Evolutionary conservation across 768 basidiomycete genomes (phyloP).

Genomic region (Xerocomus spinulosus): DNA sequence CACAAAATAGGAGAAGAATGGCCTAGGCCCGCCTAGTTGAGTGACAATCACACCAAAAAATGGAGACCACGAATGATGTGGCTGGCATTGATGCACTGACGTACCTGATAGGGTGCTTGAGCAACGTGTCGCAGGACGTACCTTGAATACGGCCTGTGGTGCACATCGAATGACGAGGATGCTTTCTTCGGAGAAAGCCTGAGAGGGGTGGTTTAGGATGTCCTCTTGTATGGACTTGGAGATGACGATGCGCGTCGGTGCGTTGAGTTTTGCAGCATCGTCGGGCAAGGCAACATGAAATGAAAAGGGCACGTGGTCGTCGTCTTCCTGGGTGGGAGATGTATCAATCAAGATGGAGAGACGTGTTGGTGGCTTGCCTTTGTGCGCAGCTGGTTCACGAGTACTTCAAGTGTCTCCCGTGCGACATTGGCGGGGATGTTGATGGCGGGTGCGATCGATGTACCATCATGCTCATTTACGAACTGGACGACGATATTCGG

Average conservation of each 20-base stretch:
- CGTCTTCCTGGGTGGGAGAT: slow-evolving; percentile 43
- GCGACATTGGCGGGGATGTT: slow-evolving; percentile 85
- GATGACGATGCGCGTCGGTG: slow-evolving; percentile 77
- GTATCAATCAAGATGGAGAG: slow-evolving; percentile 7
- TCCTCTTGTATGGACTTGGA: slow-evolving; percentile 81
- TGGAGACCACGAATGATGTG: slow-evolving; percentile 4
- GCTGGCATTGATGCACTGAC: slow-evolving; percentile 14
- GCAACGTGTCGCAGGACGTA: slow-evolving; percentile 90
- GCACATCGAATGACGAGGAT: slow-evolving; percentile 85
- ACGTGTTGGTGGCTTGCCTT: slow-evolving; percentile 46
- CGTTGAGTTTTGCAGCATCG: slow-evolving; percentile 40
- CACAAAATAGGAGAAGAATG: slow-evolving; percentile 93
- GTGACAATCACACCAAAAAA: slow-evolving; percentile 2
- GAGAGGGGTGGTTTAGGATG: slow-evolving; percentile 67
- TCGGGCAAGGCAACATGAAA: slow-evolving; percentile 81
- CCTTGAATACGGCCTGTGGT: slow-evolving; percentile 93
- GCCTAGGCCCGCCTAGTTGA: slow-evolving; percentile 41
- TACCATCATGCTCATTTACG: slow-evolving; percentile 82
- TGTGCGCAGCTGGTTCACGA: slow-evolving; percentile 83
- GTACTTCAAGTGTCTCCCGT: slow-evolving; percentile 74
- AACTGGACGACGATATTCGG: slow-evolving; percentile 88
- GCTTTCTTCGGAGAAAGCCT: slow-evolving; percentile 78
- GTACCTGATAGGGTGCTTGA: slow-evolving; percentile 85
- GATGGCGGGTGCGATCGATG: slow-evolving; percentile 78
- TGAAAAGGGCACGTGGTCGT: slow-evolving; percentile 88